Evolutionary conservation across 768 basidiomycete genomes (phyloP).

Genomic region (Auriculariales sp.): DNA sequence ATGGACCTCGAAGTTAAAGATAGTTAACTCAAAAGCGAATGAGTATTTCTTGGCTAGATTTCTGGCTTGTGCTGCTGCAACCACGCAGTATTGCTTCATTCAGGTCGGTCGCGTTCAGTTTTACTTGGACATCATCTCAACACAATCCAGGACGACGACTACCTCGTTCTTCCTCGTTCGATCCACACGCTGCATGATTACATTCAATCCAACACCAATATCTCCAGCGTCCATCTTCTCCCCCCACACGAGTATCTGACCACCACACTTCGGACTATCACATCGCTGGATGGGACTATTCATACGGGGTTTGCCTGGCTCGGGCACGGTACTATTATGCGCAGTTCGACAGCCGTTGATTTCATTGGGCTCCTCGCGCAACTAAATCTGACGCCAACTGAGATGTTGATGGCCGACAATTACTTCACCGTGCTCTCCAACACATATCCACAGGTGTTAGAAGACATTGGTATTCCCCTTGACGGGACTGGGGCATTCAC

Average conservation of each 20-base stretch:
- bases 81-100: conserved; percentile 44
- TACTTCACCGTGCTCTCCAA: conserved; percentile 49
- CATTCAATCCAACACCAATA: conserved; percentile 11
- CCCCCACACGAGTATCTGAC: conserved; percentile 49
- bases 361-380: conserved; percentile 37
- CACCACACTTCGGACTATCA: conserved; percentile 31
- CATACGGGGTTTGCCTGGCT: conserved; percentile 53
- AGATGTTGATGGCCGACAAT: conserved; percentile 55
- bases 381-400: conserved; percentile 27
- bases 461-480: conserved; percentile 46
- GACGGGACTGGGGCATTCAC: conserved; percentile 42
- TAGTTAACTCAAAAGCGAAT: conserved; percentile 44
- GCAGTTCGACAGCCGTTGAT: conserved; percentile 23
- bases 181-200: conserved; percentile 34
- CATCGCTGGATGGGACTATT: conserved; percentile 19
- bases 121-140: background rate
- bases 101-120: conserved; percentile 25
- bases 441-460: conserved; percentile 42
- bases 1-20: conserved; percentile 26
- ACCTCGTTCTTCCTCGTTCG: conserved; percentile 41
- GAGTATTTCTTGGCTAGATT: conserved; percentile 49
- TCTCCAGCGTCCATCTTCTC: conserved; percentile 32
- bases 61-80: conserved; percentile 36
- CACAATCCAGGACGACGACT: conserved; percentile 47
- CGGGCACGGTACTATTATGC: conserved; percentile 46